Base-by-base conservation (phyloP, 1,139 yeast species). In the Geotrichum restrictum region DNA sequence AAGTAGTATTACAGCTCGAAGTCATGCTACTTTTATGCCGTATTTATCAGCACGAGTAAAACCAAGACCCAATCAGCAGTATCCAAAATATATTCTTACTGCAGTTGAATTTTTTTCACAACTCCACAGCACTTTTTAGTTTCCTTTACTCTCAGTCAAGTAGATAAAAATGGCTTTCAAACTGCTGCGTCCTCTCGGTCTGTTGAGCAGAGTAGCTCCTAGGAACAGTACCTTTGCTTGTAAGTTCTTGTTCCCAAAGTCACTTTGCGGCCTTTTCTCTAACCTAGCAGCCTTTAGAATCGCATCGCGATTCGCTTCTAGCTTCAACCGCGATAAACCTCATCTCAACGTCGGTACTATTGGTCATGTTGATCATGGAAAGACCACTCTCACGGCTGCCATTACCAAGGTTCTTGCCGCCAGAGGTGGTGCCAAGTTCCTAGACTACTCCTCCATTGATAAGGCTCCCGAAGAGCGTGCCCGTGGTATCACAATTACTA, bases 381-480 rank as follows among this genome's bases (percentile, higher is more conserved):
- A 93, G 76, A 91, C 98, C 64, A 91, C 98, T 51, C 80, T 93
- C 70, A 93, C 98, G 57, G 98, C 98, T 60, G 98, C 98, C 66
- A 91, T 93, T 77, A 93, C 98, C 75, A 93, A 93, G 78, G 93
- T 88, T 56, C 80, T 93, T 62, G 79, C 97, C 51, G 81, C 79
- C 64, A 79, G 79, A 67, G 98, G 98, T 69, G 96, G 95, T 69
- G 98, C 98, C 59, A 77, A 75, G 65, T 93, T 91, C 80, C 80
- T 89, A 76, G 98, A 93, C 72, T 93, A 93, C 71, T 79, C 88
- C 55, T 74, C 97, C 58, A 93, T 93, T 68, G 98, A 93, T 75
- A 88, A 88, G 76, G 98, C 98, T 51, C 98, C 98, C 61, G 98
- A 93, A 78, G 98, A 93, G 80, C 85, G 96, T 77, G 98, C 96